Evolutionary conservation across 2,329 filamentous ascomycete species (phyloP), one percentile per base, ranked within the genome.

Genomic region (Colletotrichum nymphaeae): DNA sequence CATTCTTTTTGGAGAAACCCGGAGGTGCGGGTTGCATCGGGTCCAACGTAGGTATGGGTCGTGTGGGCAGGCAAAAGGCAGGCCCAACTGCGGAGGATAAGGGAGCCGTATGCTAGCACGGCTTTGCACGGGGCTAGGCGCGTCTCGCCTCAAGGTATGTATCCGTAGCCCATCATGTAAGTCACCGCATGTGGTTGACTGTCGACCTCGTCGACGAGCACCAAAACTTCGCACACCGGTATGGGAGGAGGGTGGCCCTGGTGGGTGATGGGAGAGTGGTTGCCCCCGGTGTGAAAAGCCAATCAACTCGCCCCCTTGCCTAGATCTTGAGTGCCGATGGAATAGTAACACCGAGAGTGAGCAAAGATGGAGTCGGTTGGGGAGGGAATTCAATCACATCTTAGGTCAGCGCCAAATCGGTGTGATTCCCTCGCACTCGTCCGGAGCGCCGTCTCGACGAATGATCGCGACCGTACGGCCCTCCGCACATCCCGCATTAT

Each of bases 11-110:
- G 42, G 42, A 49, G 19, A 52, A 52, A 35, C 9, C 32, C 35
- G 56, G 42, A 46, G 63, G 52, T 2, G 55, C 71, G 71, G 71
- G 67, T 73, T 73, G 71, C 71, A 28, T 73, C 71, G 71, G 71
- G 67, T 53, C 32, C 53, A 22, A 19, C 16, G 37, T 42, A 42
- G 35, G 35, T 42, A 42, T 3, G 14, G 37, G 16, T 9, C 32
- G 14, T 14, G 24, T 22, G 63, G 22, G 16, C 46, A 56, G 24
- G 14, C 28, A 42, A 42, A 62, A 35, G 32, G 32, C 32, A 35
- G 11, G 1, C 32, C 32, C 9, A 12, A 32, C 32, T 56, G 66
- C 58, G 56, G 63, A 64, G 66, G 6, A 69, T n/a, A 16, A 11
- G 30, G n/a, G 66, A 32, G 24, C 6, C 28, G 24, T 12, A 24